A percentile compares a stretch with the other conserved stretches of the same genome.
phyloP scores from a whole-genome alignment of 78 protist species.

The Planoprotostelium fungivorum region DNA sequence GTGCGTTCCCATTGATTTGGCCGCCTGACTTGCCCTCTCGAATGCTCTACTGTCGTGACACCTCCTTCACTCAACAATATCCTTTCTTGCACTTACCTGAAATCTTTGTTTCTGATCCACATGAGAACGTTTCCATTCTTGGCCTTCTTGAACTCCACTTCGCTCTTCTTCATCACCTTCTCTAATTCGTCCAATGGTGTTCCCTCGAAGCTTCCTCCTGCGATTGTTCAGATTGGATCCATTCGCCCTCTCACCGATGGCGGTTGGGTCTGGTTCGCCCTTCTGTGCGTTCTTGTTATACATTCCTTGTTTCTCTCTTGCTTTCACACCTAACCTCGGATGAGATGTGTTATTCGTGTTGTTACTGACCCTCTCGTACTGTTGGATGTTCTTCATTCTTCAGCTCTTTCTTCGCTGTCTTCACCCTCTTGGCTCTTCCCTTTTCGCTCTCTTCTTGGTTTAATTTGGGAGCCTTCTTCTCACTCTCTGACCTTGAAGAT shows the following conservation, averaged over 20 bases:
- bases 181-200: not conserved
- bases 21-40: not conserved
- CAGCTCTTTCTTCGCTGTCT: not conserved
- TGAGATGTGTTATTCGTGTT: not conserved
- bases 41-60: not conserved
- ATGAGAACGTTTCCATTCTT: not conserved
- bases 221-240: not conserved
- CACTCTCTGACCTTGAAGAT: not conserved
- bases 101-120: not conserved
- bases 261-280: not conserved
- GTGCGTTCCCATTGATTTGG: not conserved
- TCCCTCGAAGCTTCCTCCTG: not conserved
- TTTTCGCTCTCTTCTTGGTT: not conserved
- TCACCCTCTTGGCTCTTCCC: not conserved
- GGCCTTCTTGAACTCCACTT: not conserved
- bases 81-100: not conserved
- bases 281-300: not conserved
- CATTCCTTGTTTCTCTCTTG: not conserved
- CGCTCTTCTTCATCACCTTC: not conserved
- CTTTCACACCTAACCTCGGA: not conserved
- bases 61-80: not conserved
- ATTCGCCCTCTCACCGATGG: not conserved
- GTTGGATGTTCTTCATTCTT: not conserved
- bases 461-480: not conserved
- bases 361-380: not conserved